Percentiles rank a stretch among this genome's conserved stretches.
phyloP scores from a whole-genome alignment of 2,329 filamentous ascomycete genomes.

The Capronia americana region DNA sequence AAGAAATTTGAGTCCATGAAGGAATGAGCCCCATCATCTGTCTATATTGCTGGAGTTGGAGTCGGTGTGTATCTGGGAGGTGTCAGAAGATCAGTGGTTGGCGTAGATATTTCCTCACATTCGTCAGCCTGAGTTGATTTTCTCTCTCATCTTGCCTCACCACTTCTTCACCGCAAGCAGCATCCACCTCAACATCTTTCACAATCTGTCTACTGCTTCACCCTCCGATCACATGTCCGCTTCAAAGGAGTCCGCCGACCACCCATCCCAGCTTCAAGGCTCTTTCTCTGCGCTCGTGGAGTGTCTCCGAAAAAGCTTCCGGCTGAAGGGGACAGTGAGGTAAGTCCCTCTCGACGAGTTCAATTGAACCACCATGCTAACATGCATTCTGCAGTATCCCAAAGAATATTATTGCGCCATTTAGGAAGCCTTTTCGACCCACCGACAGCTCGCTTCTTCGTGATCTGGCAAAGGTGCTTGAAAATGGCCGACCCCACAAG shows the following conservation, averaged over 20 bases:
- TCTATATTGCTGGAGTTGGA: neutral
- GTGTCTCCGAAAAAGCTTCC: slow-evolving; percentile 22
- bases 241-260: neutral
- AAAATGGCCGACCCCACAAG: slow-evolving; percentile 23
- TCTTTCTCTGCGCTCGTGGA: slow-evolving; percentile 27
- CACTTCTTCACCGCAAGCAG: slow-evolving; percentile 10
- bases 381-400: slow-evolving; percentile 21
- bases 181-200: neutral
- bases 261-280: slow-evolving; percentile 9
- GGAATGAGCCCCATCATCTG: slow-evolving; percentile 1
- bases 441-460: slow-evolving; percentile 25
- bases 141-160: slow-evolving; percentile 3
- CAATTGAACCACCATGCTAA: neutral
- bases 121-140: neutral
- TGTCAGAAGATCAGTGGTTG: neutral
- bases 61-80: neutral
- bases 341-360: slow-evolving; percentile 7
- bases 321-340: slow-evolving; percentile 23
- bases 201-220: neutral
- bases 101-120: neutral
- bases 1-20: neutral
- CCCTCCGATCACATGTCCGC: slow-evolving; percentile 7
- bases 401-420: slow-evolving; percentile 22
- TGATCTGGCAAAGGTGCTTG: slow-evolving; percentile 20
- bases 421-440: slow-evolving; percentile 21